Percentiles rank a stretch among this genome's conserved stretches.
phyloP scores from a whole-genome alignment of 768 basidiomycete species.

The Lentinula lateritia region DNA sequence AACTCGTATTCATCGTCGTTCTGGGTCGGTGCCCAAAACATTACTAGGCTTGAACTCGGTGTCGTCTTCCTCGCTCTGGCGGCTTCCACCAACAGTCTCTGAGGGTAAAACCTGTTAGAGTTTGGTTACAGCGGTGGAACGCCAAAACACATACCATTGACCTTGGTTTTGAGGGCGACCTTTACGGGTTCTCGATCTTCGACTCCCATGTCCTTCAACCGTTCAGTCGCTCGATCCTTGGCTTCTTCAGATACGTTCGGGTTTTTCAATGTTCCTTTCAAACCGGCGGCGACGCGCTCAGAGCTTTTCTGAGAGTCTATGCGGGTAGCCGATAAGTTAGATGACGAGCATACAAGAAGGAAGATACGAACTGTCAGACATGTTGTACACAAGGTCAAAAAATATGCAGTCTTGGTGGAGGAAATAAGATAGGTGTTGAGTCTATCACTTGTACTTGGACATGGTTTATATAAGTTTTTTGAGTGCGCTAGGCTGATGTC shows the following conservation, averaged over 20 bases:
- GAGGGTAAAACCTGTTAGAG: no score
- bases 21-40: not conserved
- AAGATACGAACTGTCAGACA: not conserved
- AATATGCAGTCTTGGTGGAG: no score
- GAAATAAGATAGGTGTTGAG: no score
- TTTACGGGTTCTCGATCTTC: not conserved
- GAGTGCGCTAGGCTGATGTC: no score
- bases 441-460: no score
- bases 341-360: not conserved
- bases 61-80: no score
- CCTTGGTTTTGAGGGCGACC: not conserved
- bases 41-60: not conserved
- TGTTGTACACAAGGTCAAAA: no score
- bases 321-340: not conserved
- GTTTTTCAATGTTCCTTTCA: slow-evolving; percentile 51
- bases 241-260: slow-evolving; percentile 50
- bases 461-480: no score
- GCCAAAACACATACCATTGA: not conserved
- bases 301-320: slow-evolving; percentile 27
- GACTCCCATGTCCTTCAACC: slow-evolving; percentile 26
- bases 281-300: slow-evolving; percentile 46
- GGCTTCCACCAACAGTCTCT: no score
- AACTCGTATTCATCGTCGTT: slow-evolving; percentile 1
- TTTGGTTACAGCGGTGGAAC: no score
- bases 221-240: slow-evolving; percentile 37